Evolutionary conservation across 176 grass and related monocot species (phyloP).

Genomic region (Cymbopogon citratus): DNA sequence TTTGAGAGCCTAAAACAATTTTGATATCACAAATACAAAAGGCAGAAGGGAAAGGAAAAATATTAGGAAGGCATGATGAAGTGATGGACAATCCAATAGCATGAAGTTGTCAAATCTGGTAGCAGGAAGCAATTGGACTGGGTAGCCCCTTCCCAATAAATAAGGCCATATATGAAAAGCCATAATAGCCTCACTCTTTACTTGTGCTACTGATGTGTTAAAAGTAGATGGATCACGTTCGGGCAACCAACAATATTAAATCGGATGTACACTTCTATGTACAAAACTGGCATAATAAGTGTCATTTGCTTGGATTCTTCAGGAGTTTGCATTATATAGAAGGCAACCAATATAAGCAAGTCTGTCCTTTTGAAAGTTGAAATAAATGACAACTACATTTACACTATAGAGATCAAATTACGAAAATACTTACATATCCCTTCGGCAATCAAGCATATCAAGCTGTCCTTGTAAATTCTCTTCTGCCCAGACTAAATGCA

Average conservation of each 20-base stretch:
- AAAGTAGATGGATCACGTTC: background rate
- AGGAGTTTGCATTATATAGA: constrained; percentile 20
- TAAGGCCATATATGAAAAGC: background rate
- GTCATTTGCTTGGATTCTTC: background rate
- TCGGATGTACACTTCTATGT: background rate
- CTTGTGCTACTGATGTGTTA: background rate
- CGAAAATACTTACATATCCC: no score
- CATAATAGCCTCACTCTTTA: background rate
- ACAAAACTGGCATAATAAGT: constrained; percentile 1
- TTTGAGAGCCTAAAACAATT: background rate
- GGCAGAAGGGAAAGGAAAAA: background rate
- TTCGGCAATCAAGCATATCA: no score
- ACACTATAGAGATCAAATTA: no score
- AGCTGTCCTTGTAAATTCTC: no score
- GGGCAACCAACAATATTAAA: background rate
- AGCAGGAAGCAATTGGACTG: background rate
- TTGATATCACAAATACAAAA: constrained; percentile 3
- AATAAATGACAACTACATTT: no score
- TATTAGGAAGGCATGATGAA: constrained; percentile 5
- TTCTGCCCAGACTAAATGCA: no score
- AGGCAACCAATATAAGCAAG: background rate
- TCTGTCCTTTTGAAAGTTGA: no score
- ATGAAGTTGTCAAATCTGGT: background rate
- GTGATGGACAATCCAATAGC: background rate
- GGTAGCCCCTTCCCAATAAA: background rate